Evolutionary conservation across 768 basidiomycete genomes (phyloP), one percentile per base, ranked within the genome.

Genomic region (Tricholoma hemisulphureum): DNA sequence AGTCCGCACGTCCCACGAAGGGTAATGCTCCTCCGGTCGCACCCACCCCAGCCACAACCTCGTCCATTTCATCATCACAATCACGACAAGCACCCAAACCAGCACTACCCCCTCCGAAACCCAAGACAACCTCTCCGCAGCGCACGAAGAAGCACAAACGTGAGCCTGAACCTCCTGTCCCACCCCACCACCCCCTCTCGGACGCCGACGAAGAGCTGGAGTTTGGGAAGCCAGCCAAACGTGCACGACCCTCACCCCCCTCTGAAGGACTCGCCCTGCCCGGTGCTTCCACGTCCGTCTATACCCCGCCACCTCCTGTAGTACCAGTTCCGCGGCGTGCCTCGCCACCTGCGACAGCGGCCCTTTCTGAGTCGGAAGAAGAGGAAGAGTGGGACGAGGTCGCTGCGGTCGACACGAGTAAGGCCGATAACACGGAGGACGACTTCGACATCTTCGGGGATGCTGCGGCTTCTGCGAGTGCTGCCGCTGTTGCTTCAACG

Each of bases 341-440:
- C 32, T 51, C 65, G 18, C 58, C 65, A 21, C 50, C 62, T 6
- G 53, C 34, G 21, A 24, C 57, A 18, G 61, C 49, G 39, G 61
- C 50, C 51, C 56, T 14, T 1, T 70, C 71, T 13, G 71, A 70
- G 51, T 70, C 73, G 6, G 67, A 67, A 16, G 78, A 80, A 4
- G 84, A 84, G 37, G 77, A 74, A 18, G 82, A 80, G 16, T 86
- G 83, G 84, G 83, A 85, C 56, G 70, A 74, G 43, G 77, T 83
- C 0, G 67, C 69, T 28, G 57, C 69, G 21, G 55, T 57, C 6
- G 62, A 41, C 8, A 51, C 43, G 7, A 24, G n/a, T 24, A 51
- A 64, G 16, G 31, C 45, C n/a, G 61, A 60, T 16, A 60, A 61
- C 21, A 59, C 63, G 1, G 65, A 69, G 52, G 69, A 72, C 4